Evolutionary conservation across 345 rosid species (phyloP), one percentile per base, ranked within the genome.

Genomic region (Acer negundo): DNA sequence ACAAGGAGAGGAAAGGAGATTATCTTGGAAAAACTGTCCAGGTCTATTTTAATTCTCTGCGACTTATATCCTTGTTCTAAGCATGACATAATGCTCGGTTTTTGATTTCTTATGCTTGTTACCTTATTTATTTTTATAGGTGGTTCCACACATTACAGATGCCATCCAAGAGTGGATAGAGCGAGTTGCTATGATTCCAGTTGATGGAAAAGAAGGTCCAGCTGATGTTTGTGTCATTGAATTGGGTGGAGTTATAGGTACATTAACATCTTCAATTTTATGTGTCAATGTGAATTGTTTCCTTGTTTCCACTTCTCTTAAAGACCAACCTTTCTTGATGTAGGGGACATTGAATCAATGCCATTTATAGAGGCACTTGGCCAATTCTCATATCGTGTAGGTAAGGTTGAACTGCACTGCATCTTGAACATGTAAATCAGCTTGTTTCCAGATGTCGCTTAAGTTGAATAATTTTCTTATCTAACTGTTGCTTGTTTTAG

Each of bases 341-440:
- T 85, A 95, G 99, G 99, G 76, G 99, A 96, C 83, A 96, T 96
- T 76, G 99, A 96, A 85, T 92, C 97, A 46, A 92, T 92, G 98
- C 97, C 97, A 38, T 96, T 92, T 81, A 92, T 94, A 22, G 98
- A 96, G 85, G 99, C 99, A 68, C 94, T 96, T 40, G 95, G 99
- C 42, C 98, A 96, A 69, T 94, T 96, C 82, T 96, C 98, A 1
- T 94, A 89, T 78, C 91, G 86, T 66, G 99, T 92, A n/a, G 98
- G 99, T 91, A 80, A 86, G 85, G 10, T 55, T 67, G 22, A 55
- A 56, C 70, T 61, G 42, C 62, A 35, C 40, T 42, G 19, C 69
- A 17, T 65, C 20, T 22, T 10, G 56, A 3, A 58, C 47, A 7
- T 63, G 23, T 42, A 62, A 47, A 23, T 31, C 20, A 47, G 3